These are phyloP conservation scores for Candida succiphila DNA, from an alignment of 805 yeast species.

Conservation along the genomic window DNA sequence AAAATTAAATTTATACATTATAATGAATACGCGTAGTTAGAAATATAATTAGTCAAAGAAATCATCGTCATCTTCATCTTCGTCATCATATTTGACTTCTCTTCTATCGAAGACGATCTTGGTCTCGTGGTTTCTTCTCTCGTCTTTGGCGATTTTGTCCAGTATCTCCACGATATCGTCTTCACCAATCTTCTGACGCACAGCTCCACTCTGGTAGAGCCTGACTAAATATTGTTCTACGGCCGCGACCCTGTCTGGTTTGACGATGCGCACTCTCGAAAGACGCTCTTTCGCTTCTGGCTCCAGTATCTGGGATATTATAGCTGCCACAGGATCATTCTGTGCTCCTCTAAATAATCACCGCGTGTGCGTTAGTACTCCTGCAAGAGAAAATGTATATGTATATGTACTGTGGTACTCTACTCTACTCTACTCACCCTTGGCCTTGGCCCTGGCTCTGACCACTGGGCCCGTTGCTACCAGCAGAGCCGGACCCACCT, in stretches of 20 bases:
- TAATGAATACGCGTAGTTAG: too few relatives aligned
- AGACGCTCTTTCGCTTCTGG: conserved; percentile 83
- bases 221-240: conserved; percentile 75
- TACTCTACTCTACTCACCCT: background rate
- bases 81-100: conserved; percentile 12
- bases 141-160: conserved; percentile 72
- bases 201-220: conserved; percentile 67
- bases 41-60: conserved; percentile 26
- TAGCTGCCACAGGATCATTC: conserved; percentile 16
- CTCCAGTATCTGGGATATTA: conserved; percentile 62
- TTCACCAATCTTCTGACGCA: conserved; percentile 67
- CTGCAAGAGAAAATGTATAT: conserved; percentile 1
- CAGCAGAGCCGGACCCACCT: conserved; percentile 9
- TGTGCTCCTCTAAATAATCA: conserved; percentile 7
- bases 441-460: conserved; percentile 6
- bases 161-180: conserved; percentile 73
- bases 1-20: too few relatives aligned
- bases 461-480: conserved; percentile 5
- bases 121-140: conserved; percentile 46
- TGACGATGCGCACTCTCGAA: conserved; percentile 76
- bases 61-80: conserved; percentile 17
- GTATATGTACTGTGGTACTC: too few relatives aligned
- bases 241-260: conserved; percentile 83
- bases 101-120: conserved; percentile 55
- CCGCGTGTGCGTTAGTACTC: too few relatives aligned